Conservation (phyloP, 2,329 filamentous ascomycete genomes). For the Alternaria sp. region DNA sequence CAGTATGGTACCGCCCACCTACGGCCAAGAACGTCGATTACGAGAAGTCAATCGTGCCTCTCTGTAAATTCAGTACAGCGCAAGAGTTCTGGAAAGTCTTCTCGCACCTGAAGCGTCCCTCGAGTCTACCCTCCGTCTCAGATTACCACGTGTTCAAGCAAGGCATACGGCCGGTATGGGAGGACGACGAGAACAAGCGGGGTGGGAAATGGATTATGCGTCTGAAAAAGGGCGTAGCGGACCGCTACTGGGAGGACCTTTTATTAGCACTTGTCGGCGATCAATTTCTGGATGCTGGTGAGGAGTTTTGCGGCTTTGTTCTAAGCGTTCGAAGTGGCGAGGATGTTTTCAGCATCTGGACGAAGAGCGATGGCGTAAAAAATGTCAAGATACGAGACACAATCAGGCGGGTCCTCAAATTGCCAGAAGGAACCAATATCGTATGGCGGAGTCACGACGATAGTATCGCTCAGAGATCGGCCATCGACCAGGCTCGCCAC, state of each 20-base stretch:
- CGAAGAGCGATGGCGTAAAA: conserved; percentile 87
- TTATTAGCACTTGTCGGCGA: conserved; percentile 91
- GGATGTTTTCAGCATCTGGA: conserved; percentile 98
- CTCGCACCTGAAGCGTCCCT: conserved; percentile 87
- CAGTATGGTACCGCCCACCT: conserved; percentile 96
- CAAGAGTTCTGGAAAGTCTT: conserved; percentile 95
- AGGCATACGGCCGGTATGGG: conserved; percentile 96
- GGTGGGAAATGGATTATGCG: conserved; percentile 98
- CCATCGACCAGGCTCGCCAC: conserved; percentile 89
- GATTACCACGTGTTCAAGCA: conserved; percentile 99
- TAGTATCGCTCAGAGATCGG: conserved; percentile 89
- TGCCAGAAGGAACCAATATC: conserved; percentile 88
- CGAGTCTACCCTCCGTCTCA: conserved; percentile 85
- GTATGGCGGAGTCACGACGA: conserved; percentile 97
- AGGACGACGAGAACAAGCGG: conserved; percentile 95
- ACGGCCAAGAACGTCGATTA: conserved; percentile 98
- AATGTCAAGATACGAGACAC: conserved; percentile 98
- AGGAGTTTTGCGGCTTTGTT: conserved; percentile 95
- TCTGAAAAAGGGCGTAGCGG: conserved; percentile 95
- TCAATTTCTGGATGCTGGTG: conserved; percentile 89
- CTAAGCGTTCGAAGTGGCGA: conserved; percentile 94
- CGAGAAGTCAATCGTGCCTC: conserved; percentile 91
- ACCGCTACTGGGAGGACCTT: conserved; percentile 96
- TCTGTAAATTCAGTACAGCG: conserved; percentile 81
- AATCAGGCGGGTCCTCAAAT: conserved; percentile 87